Evolutionary conservation across 2,329 filamentous ascomycete genomes (phyloP).

Genomic region (Xylariaceae sp.): DNA sequence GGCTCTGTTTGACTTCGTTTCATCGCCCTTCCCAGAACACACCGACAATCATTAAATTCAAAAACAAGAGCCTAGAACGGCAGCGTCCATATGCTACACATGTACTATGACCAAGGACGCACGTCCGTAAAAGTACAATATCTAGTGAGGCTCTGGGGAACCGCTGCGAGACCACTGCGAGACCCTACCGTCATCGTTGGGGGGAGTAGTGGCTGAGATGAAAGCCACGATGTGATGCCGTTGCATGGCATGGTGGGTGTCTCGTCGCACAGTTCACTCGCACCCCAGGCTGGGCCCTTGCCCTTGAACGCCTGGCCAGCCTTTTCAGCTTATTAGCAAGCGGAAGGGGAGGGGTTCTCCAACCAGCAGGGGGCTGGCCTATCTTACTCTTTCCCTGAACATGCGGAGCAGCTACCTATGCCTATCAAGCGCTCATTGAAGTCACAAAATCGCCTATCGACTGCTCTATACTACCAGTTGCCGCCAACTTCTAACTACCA

Average conservation of each 20-base stretch:
- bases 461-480: too few species aligned
- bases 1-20: too few species aligned
- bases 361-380: conserved; percentile 15
- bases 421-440: neutral
- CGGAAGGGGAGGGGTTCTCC: conserved; percentile 2
- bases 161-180: neutral
- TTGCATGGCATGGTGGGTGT: conserved; percentile 5
- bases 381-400: conserved; percentile 8
- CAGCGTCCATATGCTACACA: neutral
- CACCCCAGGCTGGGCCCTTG: neutral
- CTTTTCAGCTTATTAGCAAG: conserved; percentile 2
- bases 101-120: too few species aligned
- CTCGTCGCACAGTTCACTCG: neutral
- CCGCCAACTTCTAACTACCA: too few species aligned
- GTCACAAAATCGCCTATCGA: neutral
- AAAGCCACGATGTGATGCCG: conserved; percentile 30
- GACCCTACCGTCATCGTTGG: neutral
- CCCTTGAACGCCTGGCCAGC: conserved; percentile 10
- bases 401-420: conserved; percentile 2
- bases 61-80: conserved; percentile 1
- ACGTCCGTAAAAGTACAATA: neutral
- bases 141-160: neutral
- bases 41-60: neutral
- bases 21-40: too few species aligned
- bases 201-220: conserved; percentile 11